Evolutionary conservation across 352 stramenopile species (phyloP).

Genomic region (Pythium dissimile): DNA sequence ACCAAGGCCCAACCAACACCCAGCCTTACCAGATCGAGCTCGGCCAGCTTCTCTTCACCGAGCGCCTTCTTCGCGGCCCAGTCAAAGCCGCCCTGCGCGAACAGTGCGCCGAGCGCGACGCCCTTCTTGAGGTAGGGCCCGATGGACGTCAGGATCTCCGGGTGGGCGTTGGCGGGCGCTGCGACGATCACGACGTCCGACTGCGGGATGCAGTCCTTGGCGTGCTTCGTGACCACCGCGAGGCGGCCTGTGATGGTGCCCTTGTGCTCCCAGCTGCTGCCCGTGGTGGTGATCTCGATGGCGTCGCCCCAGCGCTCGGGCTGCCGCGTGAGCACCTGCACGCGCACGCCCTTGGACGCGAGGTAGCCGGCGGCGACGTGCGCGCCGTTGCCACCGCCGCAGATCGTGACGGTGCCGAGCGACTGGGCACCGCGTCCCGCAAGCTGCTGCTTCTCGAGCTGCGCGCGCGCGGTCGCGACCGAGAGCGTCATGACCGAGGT

Average conservation of each 20-base stretch:
- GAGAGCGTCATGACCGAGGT: slow-evolving; percentile 63
- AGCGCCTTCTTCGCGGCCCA: slow-evolving; percentile 90
- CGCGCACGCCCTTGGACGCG: slow-evolving; percentile 76
- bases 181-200: slow-evolving; percentile 89
- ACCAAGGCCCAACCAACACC: slow-evolving; percentile 5
- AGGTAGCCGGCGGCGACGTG: slow-evolving; percentile 89
- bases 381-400: slow-evolving; percentile 89
- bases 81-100: slow-evolving; percentile 91
- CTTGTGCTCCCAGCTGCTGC: slow-evolving; percentile 84
- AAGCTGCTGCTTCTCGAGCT: slow-evolving; percentile 54
- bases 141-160: slow-evolving; percentile 72
- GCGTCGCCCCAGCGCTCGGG: slow-evolving; percentile 74
- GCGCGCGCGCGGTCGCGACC: slow-evolving; percentile 60
- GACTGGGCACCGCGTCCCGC: slow-evolving; percentile 9
- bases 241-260: slow-evolving; percentile 73
- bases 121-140: slow-evolving; percentile 86
- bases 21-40: slow-evolving; percentile 52
- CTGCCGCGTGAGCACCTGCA: slow-evolving; percentile 81
- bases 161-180: slow-evolving; percentile 87
- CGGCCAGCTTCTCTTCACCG: slow-evolving; percentile 47
- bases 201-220: slow-evolving; percentile 81
- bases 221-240: slow-evolving; percentile 73
- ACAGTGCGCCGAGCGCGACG: slow-evolving; percentile 81
- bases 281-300: slow-evolving; percentile 77
- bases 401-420: slow-evolving; percentile 85